Percentiles rank a stretch among this genome's conserved stretches.
Conservation (phyloP, 176 grass and related monocot genomes). For the Areca catechu region DNA sequence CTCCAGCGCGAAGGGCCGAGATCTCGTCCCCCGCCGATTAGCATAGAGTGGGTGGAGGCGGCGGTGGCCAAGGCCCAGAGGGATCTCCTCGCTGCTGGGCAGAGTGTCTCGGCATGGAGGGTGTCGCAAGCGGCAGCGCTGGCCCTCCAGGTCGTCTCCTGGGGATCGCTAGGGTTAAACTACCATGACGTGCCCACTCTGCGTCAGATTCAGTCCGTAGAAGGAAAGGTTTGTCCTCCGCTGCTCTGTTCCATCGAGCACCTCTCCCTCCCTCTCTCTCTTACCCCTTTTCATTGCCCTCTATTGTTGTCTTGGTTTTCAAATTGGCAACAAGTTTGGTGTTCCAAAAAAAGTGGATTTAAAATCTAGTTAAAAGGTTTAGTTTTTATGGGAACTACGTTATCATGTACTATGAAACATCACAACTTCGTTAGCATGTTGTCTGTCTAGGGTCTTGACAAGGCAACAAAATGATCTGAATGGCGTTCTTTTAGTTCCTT, state of each 20-base stretch:
- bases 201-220: constrained; percentile 16
- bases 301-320: background rate
- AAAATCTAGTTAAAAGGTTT: too few species aligned
- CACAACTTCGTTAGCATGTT: too few species aligned
- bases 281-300: background rate
- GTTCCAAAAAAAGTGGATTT: too few species aligned
- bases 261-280: background rate
- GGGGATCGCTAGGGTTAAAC: constrained; percentile 2
- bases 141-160: constrained; percentile 9
- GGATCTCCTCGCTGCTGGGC: constrained; percentile 1
- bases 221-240: constrained; percentile 13
- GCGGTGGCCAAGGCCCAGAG: constrained; percentile 8
- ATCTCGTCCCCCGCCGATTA: too few species aligned
- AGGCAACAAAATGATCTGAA: too few species aligned
- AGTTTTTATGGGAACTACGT: too few species aligned
- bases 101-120: constrained; percentile 20
- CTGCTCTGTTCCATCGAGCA: background rate
- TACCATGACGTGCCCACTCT: constrained; percentile 21
- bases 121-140: constrained; percentile 15
- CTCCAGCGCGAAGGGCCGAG: too few species aligned
- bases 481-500: too few species aligned
- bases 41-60: constrained; percentile 5
- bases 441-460: too few species aligned
- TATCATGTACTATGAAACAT: too few species aligned
- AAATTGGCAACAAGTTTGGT: too few species aligned